Evolutionary conservation across 2,329 filamentous ascomycete species (phyloP), one percentile per base, ranked within the genome.

Genomic region (Aureobasidium sp.): DNA sequence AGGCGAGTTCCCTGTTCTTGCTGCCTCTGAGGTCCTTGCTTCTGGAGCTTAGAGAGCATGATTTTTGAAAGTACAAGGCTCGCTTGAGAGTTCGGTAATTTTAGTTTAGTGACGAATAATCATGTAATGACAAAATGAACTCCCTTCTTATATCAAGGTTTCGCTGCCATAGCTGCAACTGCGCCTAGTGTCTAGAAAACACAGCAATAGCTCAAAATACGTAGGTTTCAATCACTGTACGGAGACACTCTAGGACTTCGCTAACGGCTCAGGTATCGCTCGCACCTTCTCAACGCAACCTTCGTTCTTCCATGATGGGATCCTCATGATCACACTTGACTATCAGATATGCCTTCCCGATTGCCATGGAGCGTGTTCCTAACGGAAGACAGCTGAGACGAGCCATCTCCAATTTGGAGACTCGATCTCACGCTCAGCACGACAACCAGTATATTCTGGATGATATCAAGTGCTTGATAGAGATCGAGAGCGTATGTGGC

Each of bases 1-100:
- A 8, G 53, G 50, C 36, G 61, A 62, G 52, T 41, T 56, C 29
- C 43, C 51, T 5, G 44, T 62, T 8, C 26, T 39, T 17, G 46
- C 59, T 24, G 12, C 36, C 5, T 43, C 48, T 36, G 37, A 57
- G 39, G 43, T 12, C 2, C 46, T 48, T 29, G 26, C 26, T 32
- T 7, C 43, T 20, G 36, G 43, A 39, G 7, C 39, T 39, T 44
- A 13, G 7, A 32, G 12, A 36, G 3, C 9, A 12, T 9, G 8
- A 5, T 9, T 2, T 1, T 12, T 39, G 34, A 39, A 26, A 27
- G 20, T 17, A 5, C 2, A 27, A 39, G 8, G n/a, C 7, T 27
- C 48, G 5, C 27, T 20, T 34, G 47, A 13, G 47, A 24, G 17
- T 34, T 52, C 12, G 27, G n/a, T 39, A n/a, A 39, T 29, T 48